Conservation (phyloP, 352 stramenopile species). For the Phytophthora litchii region DNA sequence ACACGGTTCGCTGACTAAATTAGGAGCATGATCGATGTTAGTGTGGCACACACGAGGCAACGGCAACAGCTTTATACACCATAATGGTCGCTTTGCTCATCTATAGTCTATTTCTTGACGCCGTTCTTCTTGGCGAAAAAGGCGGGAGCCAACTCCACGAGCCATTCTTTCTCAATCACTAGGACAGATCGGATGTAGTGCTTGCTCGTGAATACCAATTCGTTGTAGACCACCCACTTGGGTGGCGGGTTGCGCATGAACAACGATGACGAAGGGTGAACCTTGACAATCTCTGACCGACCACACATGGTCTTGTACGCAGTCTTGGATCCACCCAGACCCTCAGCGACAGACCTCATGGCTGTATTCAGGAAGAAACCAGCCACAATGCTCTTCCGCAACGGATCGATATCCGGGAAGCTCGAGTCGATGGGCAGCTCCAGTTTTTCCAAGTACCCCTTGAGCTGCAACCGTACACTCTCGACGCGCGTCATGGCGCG, state of each 20-base stretch:
- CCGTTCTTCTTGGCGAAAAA: constrained; percentile 80
- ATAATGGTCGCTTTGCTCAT: not conserved
- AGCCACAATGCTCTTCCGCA: constrained; percentile 88
- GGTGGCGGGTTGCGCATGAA: constrained; percentile 90
- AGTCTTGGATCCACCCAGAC: constrained; percentile 73
- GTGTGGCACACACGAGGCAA: constrained; percentile 2
- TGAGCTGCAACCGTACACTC: constrained; percentile 76
- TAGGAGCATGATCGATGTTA: not conserved
- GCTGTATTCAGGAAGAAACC: constrained; percentile 91
- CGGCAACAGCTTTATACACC: constrained; percentile 6
- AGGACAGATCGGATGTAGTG: constrained; percentile 91
- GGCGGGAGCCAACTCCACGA: constrained; percentile 79
- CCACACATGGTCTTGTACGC: constrained; percentile 89
- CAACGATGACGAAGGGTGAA: constrained; percentile 88
- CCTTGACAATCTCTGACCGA: constrained; percentile 82
- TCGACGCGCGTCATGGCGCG: constrained; percentile 87
- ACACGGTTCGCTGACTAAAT: not conserved
- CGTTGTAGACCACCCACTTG: constrained; percentile 90
- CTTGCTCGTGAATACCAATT: constrained; percentile 92
- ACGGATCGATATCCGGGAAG: constrained; percentile 80
- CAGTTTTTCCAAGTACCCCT: constrained; percentile 75
- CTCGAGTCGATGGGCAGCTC: constrained; percentile 69
- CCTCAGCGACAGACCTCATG: constrained; percentile 82
- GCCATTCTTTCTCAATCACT: constrained; percentile 90
- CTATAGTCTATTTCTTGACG: constrained; percentile 19